phyloP scores from a whole-genome alignment of 441 rosid genomes.

The Arabidopsis hybrid region DNA sequence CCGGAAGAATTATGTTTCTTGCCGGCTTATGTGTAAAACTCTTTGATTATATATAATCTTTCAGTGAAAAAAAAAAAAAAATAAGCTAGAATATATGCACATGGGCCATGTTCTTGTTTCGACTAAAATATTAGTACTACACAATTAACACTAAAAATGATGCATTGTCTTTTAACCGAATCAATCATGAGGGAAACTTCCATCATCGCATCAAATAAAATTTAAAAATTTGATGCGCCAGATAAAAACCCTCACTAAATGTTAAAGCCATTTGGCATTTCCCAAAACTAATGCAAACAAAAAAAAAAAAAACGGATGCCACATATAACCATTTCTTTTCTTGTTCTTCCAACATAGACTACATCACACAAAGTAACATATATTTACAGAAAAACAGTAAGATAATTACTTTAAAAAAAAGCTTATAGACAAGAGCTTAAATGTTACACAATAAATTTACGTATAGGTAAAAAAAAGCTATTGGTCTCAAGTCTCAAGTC shows the following conservation, averaged over 20 bases:
- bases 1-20: too few relatives aligned
- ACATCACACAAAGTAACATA: neutral
- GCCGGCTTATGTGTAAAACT: too few relatives aligned
- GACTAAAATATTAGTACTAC: constrained; percentile 23
- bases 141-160: constrained; percentile 10
- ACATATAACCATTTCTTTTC: neutral
- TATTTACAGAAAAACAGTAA: neutral
- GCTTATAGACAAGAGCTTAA: neutral
- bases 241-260: constrained; percentile 14
- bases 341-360: neutral
- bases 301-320: too few relatives aligned
- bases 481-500: constrained; percentile 1
- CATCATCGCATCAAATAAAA: constrained; percentile 22
- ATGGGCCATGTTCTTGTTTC: constrained; percentile 42
- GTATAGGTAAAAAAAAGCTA: neutral
- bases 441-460: constrained; percentile 9
- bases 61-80: neutral
- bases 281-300: constrained; percentile 10
- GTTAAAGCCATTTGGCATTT: constrained; percentile 14
- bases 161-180: constrained; percentile 28
- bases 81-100: constrained; percentile 33
- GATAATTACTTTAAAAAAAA: neutral
- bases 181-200: constrained; percentile 48
- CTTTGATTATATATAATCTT: too few relatives aligned
- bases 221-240: neutral